Evolutionary conservation across 208 protist genomes (phyloP), one percentile per base, ranked within the genome.

Genomic region (Trypanosoma vivax): DNA sequence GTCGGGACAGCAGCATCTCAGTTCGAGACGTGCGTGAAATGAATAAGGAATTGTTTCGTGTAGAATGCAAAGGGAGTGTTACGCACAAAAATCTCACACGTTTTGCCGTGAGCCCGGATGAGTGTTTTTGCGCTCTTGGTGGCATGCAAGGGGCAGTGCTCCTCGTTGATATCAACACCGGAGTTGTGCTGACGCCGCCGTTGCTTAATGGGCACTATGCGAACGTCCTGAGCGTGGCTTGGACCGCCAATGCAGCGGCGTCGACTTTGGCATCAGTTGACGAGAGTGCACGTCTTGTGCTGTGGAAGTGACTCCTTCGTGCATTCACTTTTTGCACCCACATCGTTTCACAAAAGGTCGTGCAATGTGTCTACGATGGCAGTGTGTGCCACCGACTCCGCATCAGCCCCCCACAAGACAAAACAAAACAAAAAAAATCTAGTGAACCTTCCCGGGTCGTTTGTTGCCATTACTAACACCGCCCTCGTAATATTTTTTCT

Each of bases 1-100:
- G 80, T 24, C 76, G 76, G 14, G 76, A 82, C 38, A 72, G 79
- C 48, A 34, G 35, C 5, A 50, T 88, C 19, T 69, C 61, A 21
- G 73, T 84, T n/a, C 73, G 80, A 14, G 80, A 88, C 37, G 51
- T 65, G n/a, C 76, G 80, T n/a, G 31, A 73, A 14, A 65, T 83
- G 38, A 62, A 54, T 2, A 59, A 49, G 35, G 59, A 60, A 28
- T 47, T 88, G 16, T 60, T 58, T 29, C 58, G 33, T 37, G 3
- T 84, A 14, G 55, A 67, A 2, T 60, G 70, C 18, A 40, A 49
- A 14, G 60, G 67, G 23, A 58, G 84, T 3, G 37, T 50, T 11
- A 68, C 77, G 35, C 55, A 49, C 31, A 84, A 65, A 61, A 82
- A 80, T 70, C 77, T 73, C 63, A 50, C 73, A 10, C 65, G 80